Evolutionary conservation across 129 eudicot genomes (phyloP).

Genomic region (Apium graveolens): DNA sequence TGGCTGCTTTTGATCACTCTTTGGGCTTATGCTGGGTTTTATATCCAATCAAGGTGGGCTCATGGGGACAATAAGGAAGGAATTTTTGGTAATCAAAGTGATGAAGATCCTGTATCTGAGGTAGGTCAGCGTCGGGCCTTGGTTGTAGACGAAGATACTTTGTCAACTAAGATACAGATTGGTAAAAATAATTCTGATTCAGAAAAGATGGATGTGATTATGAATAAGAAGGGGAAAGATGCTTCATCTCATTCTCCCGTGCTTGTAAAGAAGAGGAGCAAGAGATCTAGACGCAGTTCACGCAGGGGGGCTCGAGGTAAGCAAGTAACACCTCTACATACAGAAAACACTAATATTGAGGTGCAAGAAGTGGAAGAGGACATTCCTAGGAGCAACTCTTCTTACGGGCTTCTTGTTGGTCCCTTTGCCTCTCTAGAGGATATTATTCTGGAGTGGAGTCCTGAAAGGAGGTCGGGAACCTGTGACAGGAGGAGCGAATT

Average conservation of each 20-base stretch:
- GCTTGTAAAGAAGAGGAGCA: constrained; percentile 44
- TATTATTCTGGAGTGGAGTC: constrained; percentile 75
- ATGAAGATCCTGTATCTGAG: constrained; percentile 21
- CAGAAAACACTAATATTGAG: constrained; percentile 29
- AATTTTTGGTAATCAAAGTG: constrained; percentile 37
- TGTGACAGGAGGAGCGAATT: constrained; percentile 90
- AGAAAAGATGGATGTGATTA: constrained; percentile 21
- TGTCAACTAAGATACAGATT: constrained; percentile 11
- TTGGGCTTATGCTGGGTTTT: constrained; percentile 94
- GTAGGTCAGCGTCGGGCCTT: constrained; percentile 39
- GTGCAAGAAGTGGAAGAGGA: constrained; percentile 58
- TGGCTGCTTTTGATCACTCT: constrained; percentile 97
- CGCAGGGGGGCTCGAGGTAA: constrained; percentile 38
- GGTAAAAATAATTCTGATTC: constrained; percentile 30
- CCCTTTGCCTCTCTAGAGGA: constrained; percentile 90
- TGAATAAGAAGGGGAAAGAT: constrained; percentile 25
- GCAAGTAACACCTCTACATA: constrained; percentile 28
- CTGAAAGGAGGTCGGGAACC: constrained; percentile 76
- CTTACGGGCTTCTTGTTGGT: constrained; percentile 81
- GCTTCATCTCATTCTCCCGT: constrained; percentile 19
- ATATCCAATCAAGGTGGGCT: constrained; percentile 39
- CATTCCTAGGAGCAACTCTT: constrained; percentile 54
- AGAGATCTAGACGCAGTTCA: constrained; percentile 43
- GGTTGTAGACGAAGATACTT: constrained; percentile 29
- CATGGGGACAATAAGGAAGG: constrained; percentile 89